Evolutionary conservation across 441 rosid genomes (phyloP), one percentile per base, ranked within the genome.

Genomic region (Gossypium aridum): DNA sequence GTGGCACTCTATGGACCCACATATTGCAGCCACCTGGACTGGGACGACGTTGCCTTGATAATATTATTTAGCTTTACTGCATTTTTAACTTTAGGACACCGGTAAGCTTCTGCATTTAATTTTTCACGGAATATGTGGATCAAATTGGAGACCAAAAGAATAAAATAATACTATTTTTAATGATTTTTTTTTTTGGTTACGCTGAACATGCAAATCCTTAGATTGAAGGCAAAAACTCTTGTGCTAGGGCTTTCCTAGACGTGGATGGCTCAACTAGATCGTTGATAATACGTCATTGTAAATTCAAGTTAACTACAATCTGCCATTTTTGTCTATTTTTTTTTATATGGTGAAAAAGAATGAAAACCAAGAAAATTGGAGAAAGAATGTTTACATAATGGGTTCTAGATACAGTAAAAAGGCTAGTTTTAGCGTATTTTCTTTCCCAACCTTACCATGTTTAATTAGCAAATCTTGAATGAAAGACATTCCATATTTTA

Each of bases 201-300:
- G 23, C 43, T 49, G 22, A 68, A 68, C 39, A 49, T 68, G 72
- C 59, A 25, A 68, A 47, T 49, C 72, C 72, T 47, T 68, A 7
- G 6, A 47, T 23, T 67, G 39, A 47, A 47, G 72, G 72, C 39
- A 68, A 67, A 39, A 10, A 6, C 0, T 13, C 19, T 16, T 1
- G 71, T 66, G 57, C 20, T 22, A 13, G 31, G 49, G 56, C 71
- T 47, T 43, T 67, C 26, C 66, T 25, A 26, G 43, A 68, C 13
- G 6, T 25, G 3, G 72, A 68, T 14, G 39, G 39, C 59, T 68
- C 72, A 68, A 68, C 72, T 31, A 49, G 16, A 68, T 68, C 39
- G 72, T 68, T 68, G 39, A 49, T 64, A 64, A 49, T 64, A 64
- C 7, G 59, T 68, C 57, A 3, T 49, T 68, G 13, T 49, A 23